A percentile compares a stretch with the other conserved stretches of the same genome.
Conservation (phyloP, 2,329 filamentous ascomycete genomes). For the Grosmannia clavigera region DNA sequence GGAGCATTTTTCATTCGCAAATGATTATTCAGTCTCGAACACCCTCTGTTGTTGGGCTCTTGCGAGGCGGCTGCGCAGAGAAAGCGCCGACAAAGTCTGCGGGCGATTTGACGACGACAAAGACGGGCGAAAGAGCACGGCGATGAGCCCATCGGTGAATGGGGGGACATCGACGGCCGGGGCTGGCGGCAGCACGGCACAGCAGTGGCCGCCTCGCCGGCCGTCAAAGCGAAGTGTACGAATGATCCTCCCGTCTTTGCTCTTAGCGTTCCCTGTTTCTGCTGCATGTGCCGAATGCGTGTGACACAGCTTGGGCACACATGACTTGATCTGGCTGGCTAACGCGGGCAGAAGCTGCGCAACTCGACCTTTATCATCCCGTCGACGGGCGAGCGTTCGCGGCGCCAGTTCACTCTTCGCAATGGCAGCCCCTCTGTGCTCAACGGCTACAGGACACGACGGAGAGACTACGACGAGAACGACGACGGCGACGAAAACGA, state of each 20-base stretch:
- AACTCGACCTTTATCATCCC: conserved; percentile 83
- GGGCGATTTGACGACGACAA: background rate
- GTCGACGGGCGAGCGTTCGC: conserved; percentile 71
- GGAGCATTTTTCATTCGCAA: background rate
- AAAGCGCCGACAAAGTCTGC: background rate
- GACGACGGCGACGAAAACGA: conserved; percentile 17
- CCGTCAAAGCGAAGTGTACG: conserved; percentile 34
- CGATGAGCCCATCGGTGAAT: background rate
- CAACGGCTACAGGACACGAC: background rate
- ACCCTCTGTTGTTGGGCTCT: background rate
- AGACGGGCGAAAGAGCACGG: background rate
- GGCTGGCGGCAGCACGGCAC: background rate
- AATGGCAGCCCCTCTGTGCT: conserved; percentile 11
- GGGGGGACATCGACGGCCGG: background rate
- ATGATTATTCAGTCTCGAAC: background rate
- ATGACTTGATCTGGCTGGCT: background rate
- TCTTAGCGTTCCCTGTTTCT: background rate
- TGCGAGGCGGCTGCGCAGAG: background rate
- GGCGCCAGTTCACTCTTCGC: conserved; percentile 67
- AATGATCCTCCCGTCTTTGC: background rate
- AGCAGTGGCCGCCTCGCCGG: conserved; percentile 28
- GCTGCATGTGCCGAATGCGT: background rate
- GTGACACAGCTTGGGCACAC: background rate
- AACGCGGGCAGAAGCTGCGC: conserved; percentile 49
- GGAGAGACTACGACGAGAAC: conserved; percentile 18